These are phyloP conservation scores for Tricholoma furcatifolium DNA, from an alignment of 768 basidiomycete genomes.

Conservation along the genomic window DNA sequence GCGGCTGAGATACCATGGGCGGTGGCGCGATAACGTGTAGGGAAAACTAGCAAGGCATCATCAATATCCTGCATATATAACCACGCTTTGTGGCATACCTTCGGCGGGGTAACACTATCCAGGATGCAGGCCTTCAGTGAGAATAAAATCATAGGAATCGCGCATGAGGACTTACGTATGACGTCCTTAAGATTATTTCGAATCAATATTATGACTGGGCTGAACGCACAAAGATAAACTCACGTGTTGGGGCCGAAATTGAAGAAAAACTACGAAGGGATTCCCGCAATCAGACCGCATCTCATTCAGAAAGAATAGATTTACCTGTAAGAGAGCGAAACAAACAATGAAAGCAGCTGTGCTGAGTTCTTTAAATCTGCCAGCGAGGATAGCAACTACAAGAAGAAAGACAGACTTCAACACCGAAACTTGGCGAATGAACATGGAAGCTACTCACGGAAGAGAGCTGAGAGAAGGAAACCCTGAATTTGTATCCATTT, in stretches of 20 bases:
- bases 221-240: constrained; percentile 19
- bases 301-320: background rate
- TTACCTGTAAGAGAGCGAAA: constrained; percentile 66
- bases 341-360: constrained; percentile 65
- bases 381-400: constrained; percentile 57
- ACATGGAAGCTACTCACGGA: constrained; percentile 40
- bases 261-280: constrained; percentile 60
- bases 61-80: background rate
- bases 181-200: constrained; percentile 34
- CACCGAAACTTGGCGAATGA: background rate
- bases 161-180: constrained; percentile 39
- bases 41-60: constrained; percentile 48
- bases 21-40: constrained; percentile 68
- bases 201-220: background rate
- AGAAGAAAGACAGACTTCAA: background rate
- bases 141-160: background rate
- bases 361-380: constrained; percentile 54
- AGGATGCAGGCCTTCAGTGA: background rate
- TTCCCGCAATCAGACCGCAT: background rate
- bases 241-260: constrained; percentile 78
- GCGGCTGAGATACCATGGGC: constrained; percentile 80
- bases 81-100: constrained; percentile 16
- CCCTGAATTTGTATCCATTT: constrained; percentile 78
- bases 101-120: constrained; percentile 73
- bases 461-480: constrained; percentile 67